phyloP scores from a whole-genome alignment of 345 rosid species.

The Balakata baccata region DNA sequence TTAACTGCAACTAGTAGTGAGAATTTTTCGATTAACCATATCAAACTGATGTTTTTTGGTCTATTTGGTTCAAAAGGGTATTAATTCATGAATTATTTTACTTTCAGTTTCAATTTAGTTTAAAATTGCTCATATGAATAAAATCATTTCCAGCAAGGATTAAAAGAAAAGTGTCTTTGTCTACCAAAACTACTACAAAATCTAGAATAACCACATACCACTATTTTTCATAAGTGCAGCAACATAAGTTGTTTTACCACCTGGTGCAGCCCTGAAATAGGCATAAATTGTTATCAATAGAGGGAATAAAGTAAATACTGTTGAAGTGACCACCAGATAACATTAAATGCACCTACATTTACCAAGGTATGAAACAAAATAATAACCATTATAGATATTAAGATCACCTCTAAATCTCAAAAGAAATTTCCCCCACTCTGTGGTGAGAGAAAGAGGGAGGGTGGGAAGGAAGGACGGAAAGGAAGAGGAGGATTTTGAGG shows the following conservation, averaged over 20 bases:
- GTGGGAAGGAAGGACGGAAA: too few relatives aligned
- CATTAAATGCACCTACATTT: not conserved
- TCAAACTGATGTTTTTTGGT: not conserved
- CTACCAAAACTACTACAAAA: not conserved
- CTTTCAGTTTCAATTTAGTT: not conserved
- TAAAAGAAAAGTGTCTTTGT: too few relatives aligned
- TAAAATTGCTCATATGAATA: not conserved
- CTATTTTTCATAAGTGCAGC: slow-evolving; percentile 84
- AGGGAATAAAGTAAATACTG: not conserved
- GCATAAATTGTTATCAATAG: slow-evolving; percentile 19
- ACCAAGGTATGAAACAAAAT: not conserved
- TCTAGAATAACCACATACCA: slow-evolving; percentile 44
- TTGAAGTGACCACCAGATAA: not conserved
- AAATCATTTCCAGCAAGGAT: too few relatives aligned
- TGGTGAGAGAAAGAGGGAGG: too few relatives aligned
- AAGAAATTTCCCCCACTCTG: too few relatives aligned
- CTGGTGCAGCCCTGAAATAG: slow-evolving; percentile 85
- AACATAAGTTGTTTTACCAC: slow-evolving; percentile 78
- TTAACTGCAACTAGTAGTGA: not conserved
- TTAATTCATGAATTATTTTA: not conserved
- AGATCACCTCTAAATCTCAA: not conserved
- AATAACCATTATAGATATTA: not conserved
- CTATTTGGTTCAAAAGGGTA: not conserved
- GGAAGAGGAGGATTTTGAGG: too few relatives aligned
- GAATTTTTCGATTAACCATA: not conserved